phyloP scores from a whole-genome alignment of 2,329 filamentous ascomycete species.

The Stemphylium vesicarium region DNA sequence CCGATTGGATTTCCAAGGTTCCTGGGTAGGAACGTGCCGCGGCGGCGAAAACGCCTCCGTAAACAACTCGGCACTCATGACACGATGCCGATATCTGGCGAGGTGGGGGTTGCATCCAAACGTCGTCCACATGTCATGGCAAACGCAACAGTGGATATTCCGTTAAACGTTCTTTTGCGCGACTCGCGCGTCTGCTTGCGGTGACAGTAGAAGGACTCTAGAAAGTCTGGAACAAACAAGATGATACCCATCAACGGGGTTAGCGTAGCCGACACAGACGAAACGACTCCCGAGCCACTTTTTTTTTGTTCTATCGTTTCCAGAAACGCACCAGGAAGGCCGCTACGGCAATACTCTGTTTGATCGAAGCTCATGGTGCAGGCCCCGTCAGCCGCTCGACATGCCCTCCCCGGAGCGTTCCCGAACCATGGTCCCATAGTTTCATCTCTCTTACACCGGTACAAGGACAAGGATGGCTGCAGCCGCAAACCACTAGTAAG shows the following conservation, averaged over 20 bases:
- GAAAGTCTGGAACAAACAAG: background rate
- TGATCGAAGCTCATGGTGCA: background rate
- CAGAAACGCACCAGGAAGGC: constrained; percentile 10
- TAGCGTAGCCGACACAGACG: constrained; percentile 1
- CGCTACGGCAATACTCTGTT: constrained; percentile 8
- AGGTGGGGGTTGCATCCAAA: background rate
- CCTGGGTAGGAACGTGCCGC: background rate
- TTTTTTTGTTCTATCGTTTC: constrained; percentile 7
- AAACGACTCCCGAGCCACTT: background rate
- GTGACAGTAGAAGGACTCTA: background rate
- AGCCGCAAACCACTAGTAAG: constrained; percentile 1
- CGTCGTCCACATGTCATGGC: too few species aligned
- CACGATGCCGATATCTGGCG: constrained; percentile 8
- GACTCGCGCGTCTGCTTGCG: background rate
- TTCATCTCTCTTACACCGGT: constrained; percentile 9
- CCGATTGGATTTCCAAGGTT: background rate
- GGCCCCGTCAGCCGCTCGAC: constrained; percentile 14
- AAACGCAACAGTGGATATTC: too few species aligned
- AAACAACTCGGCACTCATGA: background rate
- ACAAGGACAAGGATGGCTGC: constrained; percentile 5
- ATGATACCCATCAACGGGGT: too few species aligned
- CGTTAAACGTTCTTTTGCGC: background rate
- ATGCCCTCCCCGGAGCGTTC: constrained; percentile 15
- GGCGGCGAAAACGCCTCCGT: background rate
- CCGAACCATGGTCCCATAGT: constrained; percentile 13